Evolutionary conservation across 352 stramenopile genomes (phyloP), one percentile per base, ranked within the genome.

Genomic region (Phytophthora sansomeana): DNA sequence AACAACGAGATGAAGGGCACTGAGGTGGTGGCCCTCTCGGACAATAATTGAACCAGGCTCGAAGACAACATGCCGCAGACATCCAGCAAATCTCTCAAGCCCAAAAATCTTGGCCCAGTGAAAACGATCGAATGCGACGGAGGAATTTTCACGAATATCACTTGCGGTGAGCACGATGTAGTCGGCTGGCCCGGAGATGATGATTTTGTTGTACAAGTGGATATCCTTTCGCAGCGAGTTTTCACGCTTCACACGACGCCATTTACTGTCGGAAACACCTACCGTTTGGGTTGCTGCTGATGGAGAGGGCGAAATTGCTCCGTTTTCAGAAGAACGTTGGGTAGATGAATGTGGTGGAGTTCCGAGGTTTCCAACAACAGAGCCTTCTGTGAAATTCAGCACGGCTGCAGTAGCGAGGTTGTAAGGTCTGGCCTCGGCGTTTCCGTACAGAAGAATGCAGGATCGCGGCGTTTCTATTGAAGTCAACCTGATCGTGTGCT

Each of bases 371-470:
- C 75, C 75, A 32, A 83, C 56, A 26, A 81, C 63, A 6, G 75
- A 78, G 6, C 75, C 75, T 38, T 83, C 75, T 13, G 66, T 62
- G 53, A 83, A 83, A 24, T 58, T 58, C 4, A 83, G 35, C 17
- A 78, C 58, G 5, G 69, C 36, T 16, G 75, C 67, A 3, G 59
- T 47, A 3, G 47, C 53, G 29, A 67, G n/a, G 36, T 83, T 67
- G 6, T 77, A 64, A 16, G 75, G 72, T 28, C 67, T 78, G 19
- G 75, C 75, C 54, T 83, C 69, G 0, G 75, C 75, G 9, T 48
- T 79, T 16, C 75, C 75, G 30, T 83, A 80, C 17, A 83, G 35
- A 28, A 83, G 56, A 35, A 83, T 81, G 41, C 63, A 81, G 13
- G 71, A 74, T 32, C 69, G 72, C 13, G 54, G 72, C 9, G 60